These are phyloP conservation scores for Sparassis latifolia DNA, from an alignment of 1,284 basidiomycete species.

Conservation along the genomic window DNA sequence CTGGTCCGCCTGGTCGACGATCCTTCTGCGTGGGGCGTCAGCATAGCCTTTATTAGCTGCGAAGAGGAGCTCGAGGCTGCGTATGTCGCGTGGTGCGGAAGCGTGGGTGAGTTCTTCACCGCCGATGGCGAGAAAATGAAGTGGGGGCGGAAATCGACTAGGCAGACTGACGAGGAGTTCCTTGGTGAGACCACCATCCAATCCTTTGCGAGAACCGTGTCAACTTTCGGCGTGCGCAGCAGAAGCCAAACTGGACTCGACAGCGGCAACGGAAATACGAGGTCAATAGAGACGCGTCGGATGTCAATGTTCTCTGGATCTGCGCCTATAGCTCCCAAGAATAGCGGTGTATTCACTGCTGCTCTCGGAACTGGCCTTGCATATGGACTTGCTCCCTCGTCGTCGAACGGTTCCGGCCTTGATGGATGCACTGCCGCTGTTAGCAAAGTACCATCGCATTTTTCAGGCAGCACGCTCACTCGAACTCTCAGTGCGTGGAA, in stretches of 20 bases:
- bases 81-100: constrained; percentile 56
- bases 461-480: constrained; percentile 10
- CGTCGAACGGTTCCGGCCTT: constrained; percentile 2
- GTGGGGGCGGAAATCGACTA: constrained; percentile 11
- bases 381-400: constrained; percentile 18
- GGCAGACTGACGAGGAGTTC: constrained; percentile 14
- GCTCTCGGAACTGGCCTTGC: constrained; percentile 25
- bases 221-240: constrained; percentile 8
- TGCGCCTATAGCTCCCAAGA: constrained; percentile 5
- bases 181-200: constrained; percentile 5
- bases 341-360: constrained; percentile 24
- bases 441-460: constrained; percentile 1
- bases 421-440: constrained; percentile 2
- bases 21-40: constrained; percentile 55
- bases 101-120: constrained; percentile 53
- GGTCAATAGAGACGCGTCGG: constrained; percentile 7
- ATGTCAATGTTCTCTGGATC: constrained; percentile 13
- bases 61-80: constrained; percentile 49
- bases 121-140: constrained; percentile 19
- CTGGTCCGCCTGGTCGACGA: constrained; percentile 46
- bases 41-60: constrained; percentile 47
- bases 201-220: constrained; percentile 4
- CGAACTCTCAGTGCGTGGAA: constrained; percentile 18
- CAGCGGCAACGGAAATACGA: constrained; percentile 6
- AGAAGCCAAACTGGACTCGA: constrained; percentile 18